Evolutionary conservation across 2,329 filamentous ascomycete genomes (phyloP).

Genomic region (Aureobasidium vineae): DNA sequence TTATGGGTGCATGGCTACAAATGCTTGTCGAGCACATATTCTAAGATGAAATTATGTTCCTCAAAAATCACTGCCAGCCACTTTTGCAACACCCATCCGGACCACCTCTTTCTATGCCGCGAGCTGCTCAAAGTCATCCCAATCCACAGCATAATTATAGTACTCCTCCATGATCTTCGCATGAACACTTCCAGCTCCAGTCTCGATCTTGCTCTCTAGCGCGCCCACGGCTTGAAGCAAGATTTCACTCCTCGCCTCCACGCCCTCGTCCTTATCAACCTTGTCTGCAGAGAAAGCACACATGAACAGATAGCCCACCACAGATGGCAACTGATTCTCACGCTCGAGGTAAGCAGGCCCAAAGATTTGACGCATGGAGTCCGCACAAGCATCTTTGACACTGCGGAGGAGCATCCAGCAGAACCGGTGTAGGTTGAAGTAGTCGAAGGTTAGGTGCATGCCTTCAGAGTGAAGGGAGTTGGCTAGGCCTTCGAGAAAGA

Average conservation of each 20-base stretch:
- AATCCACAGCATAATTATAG: background rate
- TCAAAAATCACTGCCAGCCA: too few species aligned
- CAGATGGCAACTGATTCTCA: background rate
- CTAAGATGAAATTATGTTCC: too few species aligned
- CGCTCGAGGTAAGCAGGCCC: background rate
- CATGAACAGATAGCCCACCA: background rate
- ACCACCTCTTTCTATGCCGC: too few species aligned
- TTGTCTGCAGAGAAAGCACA: background rate
- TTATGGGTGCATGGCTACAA: too few species aligned
- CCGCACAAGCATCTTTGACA: background rate
- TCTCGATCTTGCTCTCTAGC: background rate
- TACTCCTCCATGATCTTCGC: background rate
- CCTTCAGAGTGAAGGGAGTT: background rate
- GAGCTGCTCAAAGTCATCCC: background rate
- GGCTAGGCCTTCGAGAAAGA: conserved; percentile 7
- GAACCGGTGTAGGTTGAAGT: background rate
- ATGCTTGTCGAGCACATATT: too few species aligned
- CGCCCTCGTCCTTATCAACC: background rate
- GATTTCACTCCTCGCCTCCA: background rate
- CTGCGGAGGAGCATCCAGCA: background rate
- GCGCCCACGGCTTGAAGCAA: background rate
- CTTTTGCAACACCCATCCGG: too few species aligned
- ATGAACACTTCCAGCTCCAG: background rate
- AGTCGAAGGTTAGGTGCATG: background rate
- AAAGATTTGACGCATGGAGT: background rate